Evolutionary conservation across 768 basidiomycete species (phyloP), one percentile per base, ranked within the genome.

Genomic region (Porphyrellus cyaneotinctus): DNA sequence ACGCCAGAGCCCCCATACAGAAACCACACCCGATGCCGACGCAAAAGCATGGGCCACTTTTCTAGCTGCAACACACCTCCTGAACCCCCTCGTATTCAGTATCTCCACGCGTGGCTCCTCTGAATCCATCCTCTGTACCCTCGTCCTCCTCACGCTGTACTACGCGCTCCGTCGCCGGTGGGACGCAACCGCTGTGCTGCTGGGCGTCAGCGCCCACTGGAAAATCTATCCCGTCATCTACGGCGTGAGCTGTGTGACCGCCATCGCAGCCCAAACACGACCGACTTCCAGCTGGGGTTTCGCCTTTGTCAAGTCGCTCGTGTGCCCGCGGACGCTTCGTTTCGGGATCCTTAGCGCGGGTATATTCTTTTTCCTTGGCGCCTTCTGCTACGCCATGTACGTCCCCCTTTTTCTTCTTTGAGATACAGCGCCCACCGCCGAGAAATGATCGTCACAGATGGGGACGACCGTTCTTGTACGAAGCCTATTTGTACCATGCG

Each of bases 71-170:
- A 62, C 87, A 3, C 91, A 97, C 74, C 84, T 98, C 3, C 78
- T 98, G 53, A 97, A 95, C 71, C 97, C 97, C 0, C 80, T 99
- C 60, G 88, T 95, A 2, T 89, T 97, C 69, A 87, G 93, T 57
- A 97, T 99, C 61, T 97, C 95, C 8, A 98, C 97, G 0, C 85
- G 97, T 17, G 97, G 97, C 8, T 97, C 93, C 17, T 95, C 95
- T 5, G 97, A 99, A 69, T 84, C 91, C 3, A 73, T 97, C 17
- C 82, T 98, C 15, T 84, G 86, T 35, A 74, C 88, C 2, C 75
- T 95, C 51, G 88, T 97, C 35, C 77, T 97, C 35, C 70, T 80
- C 47, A 83, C 85, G 0, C 71, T 95, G 24, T 81, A 80, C 64
- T 76, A 71, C 28, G 81, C 83, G 2, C 69, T 87, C 52, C 76